These are phyloP conservation scores for Entomortierella lignicola DNA, from an alignment of 192 early-diverging fungal genomes.

Conservation along the genomic window DNA sequence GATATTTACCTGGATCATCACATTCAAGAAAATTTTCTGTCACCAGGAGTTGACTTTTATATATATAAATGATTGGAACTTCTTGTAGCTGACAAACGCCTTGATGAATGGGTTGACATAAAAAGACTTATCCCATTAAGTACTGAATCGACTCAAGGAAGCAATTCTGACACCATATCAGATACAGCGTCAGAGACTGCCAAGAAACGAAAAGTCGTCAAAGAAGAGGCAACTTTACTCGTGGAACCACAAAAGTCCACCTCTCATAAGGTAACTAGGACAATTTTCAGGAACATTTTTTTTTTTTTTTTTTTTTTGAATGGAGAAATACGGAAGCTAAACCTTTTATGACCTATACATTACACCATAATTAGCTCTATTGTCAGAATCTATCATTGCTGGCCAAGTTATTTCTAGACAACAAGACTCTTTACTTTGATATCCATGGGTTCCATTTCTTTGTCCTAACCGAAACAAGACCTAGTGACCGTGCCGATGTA, in stretches of 20 bases:
- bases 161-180: background rate
- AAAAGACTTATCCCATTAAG: slow-evolving; percentile 14
- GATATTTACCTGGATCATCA: background rate
- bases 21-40: background rate
- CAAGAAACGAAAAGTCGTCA: slow-evolving; percentile 27
- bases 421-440: slow-evolving; percentile 97
- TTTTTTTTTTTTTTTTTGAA: too few species aligned
- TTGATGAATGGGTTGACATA: slow-evolving; percentile 52
- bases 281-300: too few species aligned
- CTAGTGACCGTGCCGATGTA: slow-evolving; percentile 59
- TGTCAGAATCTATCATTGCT: slow-evolving; percentile 95
- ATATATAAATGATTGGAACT: background rate
- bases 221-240: slow-evolving; percentile 27
- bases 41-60: background rate
- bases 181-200: background rate
- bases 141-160: background rate
- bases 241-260: slow-evolving; percentile 16
- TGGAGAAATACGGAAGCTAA: slow-evolving; percentile 84
- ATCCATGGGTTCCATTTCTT: slow-evolving; percentile 96
- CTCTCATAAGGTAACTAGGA: slow-evolving; percentile 29
- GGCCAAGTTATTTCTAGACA: slow-evolving; percentile 95
- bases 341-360: too few species aligned
- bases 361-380: slow-evolving; percentile 83
- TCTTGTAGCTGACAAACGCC: slow-evolving; percentile 40
- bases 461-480: slow-evolving; percentile 74